Evolutionary conservation across 2,329 filamentous ascomycete genomes (phyloP).

Genomic region (Cladosporium sphaerospermum): DNA sequence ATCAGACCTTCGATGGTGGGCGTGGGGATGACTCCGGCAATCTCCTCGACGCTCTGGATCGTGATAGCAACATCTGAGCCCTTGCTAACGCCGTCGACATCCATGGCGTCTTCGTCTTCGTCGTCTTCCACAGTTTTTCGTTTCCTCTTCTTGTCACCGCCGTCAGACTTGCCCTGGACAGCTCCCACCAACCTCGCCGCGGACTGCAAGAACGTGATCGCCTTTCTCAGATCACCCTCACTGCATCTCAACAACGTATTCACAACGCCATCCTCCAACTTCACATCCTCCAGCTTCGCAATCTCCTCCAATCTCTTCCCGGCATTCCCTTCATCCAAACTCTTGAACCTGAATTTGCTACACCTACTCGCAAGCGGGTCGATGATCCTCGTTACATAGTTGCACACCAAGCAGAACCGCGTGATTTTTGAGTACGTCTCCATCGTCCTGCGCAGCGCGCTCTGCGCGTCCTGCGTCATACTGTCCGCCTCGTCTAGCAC

Average conservation of each 20-base stretch:
- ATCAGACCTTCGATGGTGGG: slow-evolving; percentile 64
- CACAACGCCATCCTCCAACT: slow-evolving; percentile 69
- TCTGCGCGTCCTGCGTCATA: slow-evolving; percentile 98
- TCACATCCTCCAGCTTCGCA: slow-evolving; percentile 69
- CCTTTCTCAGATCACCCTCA: slow-evolving; percentile 91
- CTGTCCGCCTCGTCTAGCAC: slow-evolving; percentile 97
- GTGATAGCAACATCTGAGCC: slow-evolving; percentile 50
- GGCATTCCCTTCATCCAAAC: slow-evolving; percentile 79
- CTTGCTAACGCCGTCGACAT: slow-evolving; percentile 32
- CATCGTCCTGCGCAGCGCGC: slow-evolving; percentile 89
- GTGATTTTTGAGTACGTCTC: slow-evolving; percentile 97
- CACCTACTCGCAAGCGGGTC: slow-evolving; percentile 90
- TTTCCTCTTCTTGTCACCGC: slow-evolving; percentile 31
- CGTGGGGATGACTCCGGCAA: slow-evolving; percentile 87
- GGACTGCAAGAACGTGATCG: slow-evolving; percentile 93
- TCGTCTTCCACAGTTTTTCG: slow-evolving; percentile 51
- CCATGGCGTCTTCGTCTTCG: slow-evolving; percentile 56
- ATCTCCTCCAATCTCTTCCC: slow-evolving; percentile 75
- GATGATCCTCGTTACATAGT: slow-evolving; percentile 97
- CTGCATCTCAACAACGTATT: slow-evolving; percentile 80
- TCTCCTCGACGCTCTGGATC: slow-evolving; percentile 79
- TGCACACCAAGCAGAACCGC: slow-evolving; percentile 94
- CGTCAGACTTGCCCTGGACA: slow-evolving; percentile 24
- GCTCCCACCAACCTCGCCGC: slow-evolving; percentile 83
- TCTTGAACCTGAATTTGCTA: slow-evolving; percentile 97